Evolutionary conservation across 2,329 filamentous ascomycete species (phyloP), one percentile per base, ranked within the genome.

Genomic region (Nemania sp.): DNA sequence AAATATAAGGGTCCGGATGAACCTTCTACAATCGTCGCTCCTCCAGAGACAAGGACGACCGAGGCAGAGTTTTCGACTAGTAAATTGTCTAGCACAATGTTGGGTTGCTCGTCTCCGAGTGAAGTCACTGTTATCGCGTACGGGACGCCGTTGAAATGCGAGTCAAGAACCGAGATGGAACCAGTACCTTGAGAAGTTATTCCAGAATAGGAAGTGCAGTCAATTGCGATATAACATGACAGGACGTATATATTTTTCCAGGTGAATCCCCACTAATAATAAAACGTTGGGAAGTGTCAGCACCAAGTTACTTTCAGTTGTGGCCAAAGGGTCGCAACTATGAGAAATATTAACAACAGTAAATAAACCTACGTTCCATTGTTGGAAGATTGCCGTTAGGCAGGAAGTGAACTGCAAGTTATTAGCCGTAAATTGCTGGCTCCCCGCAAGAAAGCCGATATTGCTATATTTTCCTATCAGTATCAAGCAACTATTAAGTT

Each of bases 201-300:
- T 4, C 51, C 29, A 7, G 26, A 52, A 35, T 35, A 43, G 5
- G 29, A 18, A 6, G 51, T 54, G 27, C 51, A 54, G 27, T 54
- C 51, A 8, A 54, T 10, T 8, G 51, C 51, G 10, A 54, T 22
- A n/a, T 32, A 54, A 18, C 27, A 32, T 3, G 26, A 54, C 2
- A 10, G 3, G 7, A 54, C 26, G n/a, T 38, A 13, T 8, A 55
- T 41, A 15, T 55, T 55, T 27, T 55, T 22, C 59, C 59, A 62
- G 0, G 3, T 22, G 3, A n/a, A 62, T 1, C 49, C 51, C 59
- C 59, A 62, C 32, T 35, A 35, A 35, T 3, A 7, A 11, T 35
- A 3, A 35, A 35, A 1, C 2, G 32, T 8, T 3, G 7, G 2
- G 7, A 35, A 1, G 1, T 35, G 6, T 35, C 11, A 35, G 32